Evolutionary conservation across 1,284 basidiomycete species (phyloP), one percentile per base, ranked within the genome.

Genomic region (Leccinum subrobustum): DNA sequence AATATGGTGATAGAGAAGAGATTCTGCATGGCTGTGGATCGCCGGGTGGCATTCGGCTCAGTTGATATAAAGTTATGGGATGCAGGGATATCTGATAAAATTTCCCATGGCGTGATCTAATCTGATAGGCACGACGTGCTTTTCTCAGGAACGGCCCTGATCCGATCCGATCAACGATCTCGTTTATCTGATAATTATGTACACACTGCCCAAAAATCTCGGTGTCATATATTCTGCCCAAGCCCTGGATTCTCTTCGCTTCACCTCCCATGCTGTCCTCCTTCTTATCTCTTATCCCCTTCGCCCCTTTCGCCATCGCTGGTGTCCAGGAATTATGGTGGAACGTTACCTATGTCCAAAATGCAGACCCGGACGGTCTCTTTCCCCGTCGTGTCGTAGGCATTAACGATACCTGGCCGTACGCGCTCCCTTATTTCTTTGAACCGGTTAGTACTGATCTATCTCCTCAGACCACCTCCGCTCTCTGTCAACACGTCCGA

Each of bases 351-450:
- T 92, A 88, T 61, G 86, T 90, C 60, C 71, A 87, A 33, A 74
- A 86, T 62, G 86, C 81, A 58, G 89, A 86, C 72, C 92, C 92
- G n/a, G 90, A 93, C 67, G 90, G 88, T 4, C 81, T 92, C 55
- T 82, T 78, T 58, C 78, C 85, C 27, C 87, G 95, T 56, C 80
- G 86, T 31, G 93, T 87, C 54, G 86, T 96, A 60, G 95, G 94
- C 59, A 84, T 96, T 58, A 97, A 97, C 72, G 86, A 87, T 18
- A 88, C 91, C 4, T 97, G 95, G 95, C 95, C 95, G 89, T 94
- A 75, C 75, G 92, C 80, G 7, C 2, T 58, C 18, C 3, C 37
- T 0, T 2, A 31, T 53, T 29, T 8, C 57, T 14, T 25, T 9
- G 12, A 12, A 5, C 2, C n/a, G 12, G 6, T 16, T 4, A 18